phyloP scores from a whole-genome alignment of 768 basidiomycete genomes.

The Phlebiopsis flavidoalba region DNA sequence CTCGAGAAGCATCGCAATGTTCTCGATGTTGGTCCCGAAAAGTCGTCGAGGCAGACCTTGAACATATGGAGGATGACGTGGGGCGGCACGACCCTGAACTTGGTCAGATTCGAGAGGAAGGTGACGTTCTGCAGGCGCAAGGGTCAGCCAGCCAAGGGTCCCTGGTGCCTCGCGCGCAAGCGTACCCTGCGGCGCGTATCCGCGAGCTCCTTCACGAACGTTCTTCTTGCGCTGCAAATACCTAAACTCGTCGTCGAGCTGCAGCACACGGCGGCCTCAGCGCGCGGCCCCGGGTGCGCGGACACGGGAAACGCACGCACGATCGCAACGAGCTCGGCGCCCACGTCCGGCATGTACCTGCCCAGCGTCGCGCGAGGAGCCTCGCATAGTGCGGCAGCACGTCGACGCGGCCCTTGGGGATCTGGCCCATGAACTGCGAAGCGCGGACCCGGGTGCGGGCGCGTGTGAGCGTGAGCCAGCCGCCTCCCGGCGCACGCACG shows the following conservation, averaged over 20 bases:
- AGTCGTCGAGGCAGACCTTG: slow-evolving; percentile 96
- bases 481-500: neutral
- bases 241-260: slow-evolving; percentile 97
- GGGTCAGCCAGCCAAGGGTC: neutral
- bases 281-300: no score
- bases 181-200: slow-evolving; percentile 79
- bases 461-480: neutral
- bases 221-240: slow-evolving; percentile 95
- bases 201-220: slow-evolving; percentile 81
- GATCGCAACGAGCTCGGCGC: slow-evolving; percentile 70
- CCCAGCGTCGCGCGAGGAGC: slow-evolving; percentile 82
- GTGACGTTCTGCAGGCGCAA: slow-evolving; percentile 62
- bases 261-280: no score
- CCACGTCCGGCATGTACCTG: slow-evolving; percentile 92
- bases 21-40: slow-evolving; percentile 90
- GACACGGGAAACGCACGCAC: slow-evolving; percentile 49
- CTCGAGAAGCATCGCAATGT: slow-evolving; percentile 85
- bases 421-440: slow-evolving; percentile 69
- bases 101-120: slow-evolving; percentile 90
- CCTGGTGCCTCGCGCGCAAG: neutral
- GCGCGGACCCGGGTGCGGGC: slow-evolving; percentile 6
- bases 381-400: slow-evolving; percentile 91
- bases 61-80: slow-evolving; percentile 93
- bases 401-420: slow-evolving; percentile 85
- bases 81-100: slow-evolving; percentile 86